Evolutionary conservation across 176 grass and related monocot species (phyloP), one percentile per base, ranked within the genome.

Genomic region (Aechmea fasciata): DNA sequence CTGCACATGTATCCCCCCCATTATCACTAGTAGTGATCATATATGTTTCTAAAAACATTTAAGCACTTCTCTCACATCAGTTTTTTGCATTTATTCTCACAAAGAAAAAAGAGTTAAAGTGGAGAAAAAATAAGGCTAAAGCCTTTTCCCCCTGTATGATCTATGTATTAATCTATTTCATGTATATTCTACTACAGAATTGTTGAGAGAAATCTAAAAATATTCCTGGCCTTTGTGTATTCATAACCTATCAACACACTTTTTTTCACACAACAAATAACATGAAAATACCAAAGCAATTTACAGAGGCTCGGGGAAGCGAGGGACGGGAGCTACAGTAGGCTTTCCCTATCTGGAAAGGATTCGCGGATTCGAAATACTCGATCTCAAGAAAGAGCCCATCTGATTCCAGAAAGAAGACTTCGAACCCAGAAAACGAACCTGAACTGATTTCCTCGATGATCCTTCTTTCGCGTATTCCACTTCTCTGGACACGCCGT

Each of bases 391-490:
- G 59, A 79, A 87, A 66, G 84, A 93, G 65, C 75, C 53, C 52
- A 93, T 63, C 61, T 90, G 64, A 65, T 11, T 81, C 93, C 93
- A 89, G 0, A 90, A 54, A 47, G 88, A 92, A 75, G 76, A 77
- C 68, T 78, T 89, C 2, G 83, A 87, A 20, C 89, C 94, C 47
- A 81, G 82, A 69, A 93, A 74, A 17, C 80, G 81, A 59, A 99
- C 94, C 76, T 57, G 64, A 73, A 90, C 84, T 24, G 89, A 93
- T 82, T 90, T 92, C 3, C 24, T 73, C 5, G 81, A 85, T 81
- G 81, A 85, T 81, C 94, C 89, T 83, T 85, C 85, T 75, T 87
- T 90, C 13, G 85, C 41, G 78, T 90, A 99, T 63, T 99, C 94
- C 55, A 99, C 54, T 49, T 87, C 89, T 84, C 52, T 81, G 0